Conservation (phyloP, 2,329 filamentous ascomycete genomes). For the Cladorrhinum sp. region DNA sequence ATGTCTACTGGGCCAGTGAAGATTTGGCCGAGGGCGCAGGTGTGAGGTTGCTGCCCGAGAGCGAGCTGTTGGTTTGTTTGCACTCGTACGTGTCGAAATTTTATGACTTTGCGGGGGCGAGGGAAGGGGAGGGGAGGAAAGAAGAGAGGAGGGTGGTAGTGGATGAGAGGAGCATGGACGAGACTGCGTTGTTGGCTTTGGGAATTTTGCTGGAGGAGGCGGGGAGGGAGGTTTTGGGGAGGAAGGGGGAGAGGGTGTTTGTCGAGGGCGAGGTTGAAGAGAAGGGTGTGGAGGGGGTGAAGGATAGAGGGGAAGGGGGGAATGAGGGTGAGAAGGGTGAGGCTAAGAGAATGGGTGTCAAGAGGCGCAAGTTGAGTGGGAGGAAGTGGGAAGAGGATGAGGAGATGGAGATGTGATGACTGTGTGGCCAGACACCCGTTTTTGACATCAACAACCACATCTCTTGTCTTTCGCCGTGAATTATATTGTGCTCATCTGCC, state of each 20-base stretch:
- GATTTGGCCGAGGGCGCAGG: conserved; percentile 47
- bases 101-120: conserved; percentile 42
- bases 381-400: neutral
- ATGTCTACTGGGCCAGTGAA: conserved; percentile 67
- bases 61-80: conserved; percentile 65
- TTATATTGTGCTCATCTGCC: no score
- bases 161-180: conserved; percentile 66
- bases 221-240: conserved; percentile 57
- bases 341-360: neutral
- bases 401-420: neutral
- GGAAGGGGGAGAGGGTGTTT: conserved; percentile 67
- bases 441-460: no score
- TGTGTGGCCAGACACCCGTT: neutral
- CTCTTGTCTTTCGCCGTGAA: no score
- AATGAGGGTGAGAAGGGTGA: neutral
- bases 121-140: neutral
- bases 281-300: neutral
- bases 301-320: neutral
- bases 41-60: conserved; percentile 64
- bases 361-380: neutral
- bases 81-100: conserved; percentile 67
- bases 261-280: conserved; percentile 49
- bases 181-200: conserved; percentile 72
- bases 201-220: conserved; percentile 74
- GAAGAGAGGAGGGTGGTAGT: conserved; percentile 32